A percentile compares a stretch with the other conserved stretches of the same genome.
These are phyloP conservation scores for Macrotyloma uniflorum DNA, from an alignment of 306 rosid genomes.

Conservation along the genomic window DNA sequence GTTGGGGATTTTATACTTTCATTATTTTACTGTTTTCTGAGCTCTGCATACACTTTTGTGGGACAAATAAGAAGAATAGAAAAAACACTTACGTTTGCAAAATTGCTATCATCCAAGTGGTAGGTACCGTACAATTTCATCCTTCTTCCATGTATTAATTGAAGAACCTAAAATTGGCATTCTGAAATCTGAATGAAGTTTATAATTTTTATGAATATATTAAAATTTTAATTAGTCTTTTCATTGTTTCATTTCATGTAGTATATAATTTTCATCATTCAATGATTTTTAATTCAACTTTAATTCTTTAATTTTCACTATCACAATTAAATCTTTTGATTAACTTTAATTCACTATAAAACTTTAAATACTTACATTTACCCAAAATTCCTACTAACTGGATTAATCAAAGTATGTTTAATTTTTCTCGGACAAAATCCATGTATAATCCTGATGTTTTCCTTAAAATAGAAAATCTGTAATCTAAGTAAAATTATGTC, in stretches of 20 bases:
- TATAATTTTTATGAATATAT: not conserved
- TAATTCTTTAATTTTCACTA: not conserved
- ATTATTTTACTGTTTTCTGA: not conserved
- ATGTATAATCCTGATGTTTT: not conserved
- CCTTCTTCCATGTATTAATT: not conserved
- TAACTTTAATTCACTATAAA: not conserved
- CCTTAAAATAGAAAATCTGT: not conserved
- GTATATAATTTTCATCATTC: not conserved
- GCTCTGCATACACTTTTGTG: not conserved
- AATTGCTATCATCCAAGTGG: not conserved
- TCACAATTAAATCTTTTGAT: not conserved
- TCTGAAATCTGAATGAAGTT: not conserved
- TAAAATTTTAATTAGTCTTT: not conserved
- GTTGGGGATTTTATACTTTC: not conserved
- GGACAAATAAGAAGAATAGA: slow-evolving; percentile 5
- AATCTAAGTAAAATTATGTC: not conserved
- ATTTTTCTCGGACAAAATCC: not conserved
- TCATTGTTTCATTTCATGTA: not conserved
- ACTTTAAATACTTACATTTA: not conserved
- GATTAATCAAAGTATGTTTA: not conserved
- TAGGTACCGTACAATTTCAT: not conserved
- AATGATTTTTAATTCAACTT: not conserved
- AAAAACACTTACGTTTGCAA: not conserved
- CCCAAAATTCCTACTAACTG: not conserved
- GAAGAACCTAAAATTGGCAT: not conserved